Base-by-base conservation (phyloP, 2,329 filamentous ascomycete species). In the Aureobasidium sp. region DNA sequence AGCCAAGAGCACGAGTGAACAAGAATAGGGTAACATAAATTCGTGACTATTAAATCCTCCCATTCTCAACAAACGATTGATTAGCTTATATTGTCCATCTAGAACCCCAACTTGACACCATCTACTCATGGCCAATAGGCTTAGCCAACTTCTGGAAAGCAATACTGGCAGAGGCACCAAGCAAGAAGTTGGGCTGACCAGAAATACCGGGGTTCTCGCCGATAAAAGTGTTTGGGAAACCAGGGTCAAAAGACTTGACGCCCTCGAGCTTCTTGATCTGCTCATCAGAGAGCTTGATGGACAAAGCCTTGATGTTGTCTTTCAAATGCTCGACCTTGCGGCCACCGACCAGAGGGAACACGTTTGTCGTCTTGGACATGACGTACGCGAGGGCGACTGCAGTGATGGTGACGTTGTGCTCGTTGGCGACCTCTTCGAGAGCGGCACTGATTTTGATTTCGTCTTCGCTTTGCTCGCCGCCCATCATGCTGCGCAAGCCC, bases 281-380 rank as follows among this genome's bases (percentile, higher is more conserved):
- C 45, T 81, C 74, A 0, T 72, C 64, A 0, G 68, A 76, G 40
- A 88, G 68, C 50, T 75, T 67, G 25, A 86, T 65, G 0, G 68
- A 71, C 38, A 88, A 70, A 1, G 81, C 83, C 61, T 81, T 77
- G 55, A 87, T 83, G 60, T 86, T 87, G 55, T 74, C 75, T 63
- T 63, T 79, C 45, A 90, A 69, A 64, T 90, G 85, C 38, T 84
- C 80, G 7, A 87, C 66, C 61, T 83, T 89, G n/a, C 85, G 76
- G 0, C 84, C 83, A 6, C 86, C 86, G 7, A 89, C 74, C 29
- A 90, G 81, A 0, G 86, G 87, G 62, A 87, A 88, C 10, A 90
- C 85, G 57, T 86, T 83, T 0, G 84, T 80, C 0, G 62, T 53
- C 57, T 59, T 59, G 48, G 57, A 55, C 57, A 59, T 59, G 35